Percentiles rank a stretch among this genome's conserved stretches.
These are phyloP conservation scores for Citropsis articulata DNA, from an alignment of 345 rosid species.

Conservation along the genomic window DNA sequence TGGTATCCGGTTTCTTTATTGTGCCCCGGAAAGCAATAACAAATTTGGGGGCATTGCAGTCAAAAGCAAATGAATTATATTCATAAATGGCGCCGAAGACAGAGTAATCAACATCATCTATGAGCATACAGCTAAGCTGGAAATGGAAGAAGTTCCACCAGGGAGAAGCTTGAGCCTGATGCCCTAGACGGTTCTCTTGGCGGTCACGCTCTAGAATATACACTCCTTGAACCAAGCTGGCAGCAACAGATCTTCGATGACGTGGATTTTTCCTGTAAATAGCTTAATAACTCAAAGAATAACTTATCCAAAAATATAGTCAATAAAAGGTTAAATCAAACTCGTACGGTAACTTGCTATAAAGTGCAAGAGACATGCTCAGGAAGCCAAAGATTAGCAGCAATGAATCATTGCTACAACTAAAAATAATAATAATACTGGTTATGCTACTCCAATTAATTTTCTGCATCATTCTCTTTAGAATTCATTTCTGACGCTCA, in stretches of 20 bases:
- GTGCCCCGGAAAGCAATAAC: conserved; percentile 77
- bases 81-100: conserved; percentile 64
- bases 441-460: not conserved
- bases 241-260: conserved; percentile 61
- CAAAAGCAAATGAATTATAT: conserved; percentile 24
- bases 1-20: conserved; percentile 39
- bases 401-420: not conserved
- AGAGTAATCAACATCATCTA: conserved; percentile 55
- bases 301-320: not conserved
- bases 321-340: not conserved
- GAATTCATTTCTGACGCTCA: no score
- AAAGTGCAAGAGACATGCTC: not conserved
- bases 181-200: conserved; percentile 49
- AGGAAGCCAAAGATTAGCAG: not conserved
- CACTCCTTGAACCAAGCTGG: conserved; percentile 69
- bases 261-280: conserved; percentile 42
- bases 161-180: conserved; percentile 44
- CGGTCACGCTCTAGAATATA: conserved; percentile 60
- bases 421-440: not conserved
- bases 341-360: not conserved
- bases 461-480: no score
- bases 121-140: conserved; percentile 36
- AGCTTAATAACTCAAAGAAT: not conserved
- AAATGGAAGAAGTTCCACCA: conserved; percentile 77
- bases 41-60: conserved; percentile 37